Base-by-base conservation (phyloP, 192 early-diverging fungal genomes). In the Coemansia sp. region DNA sequence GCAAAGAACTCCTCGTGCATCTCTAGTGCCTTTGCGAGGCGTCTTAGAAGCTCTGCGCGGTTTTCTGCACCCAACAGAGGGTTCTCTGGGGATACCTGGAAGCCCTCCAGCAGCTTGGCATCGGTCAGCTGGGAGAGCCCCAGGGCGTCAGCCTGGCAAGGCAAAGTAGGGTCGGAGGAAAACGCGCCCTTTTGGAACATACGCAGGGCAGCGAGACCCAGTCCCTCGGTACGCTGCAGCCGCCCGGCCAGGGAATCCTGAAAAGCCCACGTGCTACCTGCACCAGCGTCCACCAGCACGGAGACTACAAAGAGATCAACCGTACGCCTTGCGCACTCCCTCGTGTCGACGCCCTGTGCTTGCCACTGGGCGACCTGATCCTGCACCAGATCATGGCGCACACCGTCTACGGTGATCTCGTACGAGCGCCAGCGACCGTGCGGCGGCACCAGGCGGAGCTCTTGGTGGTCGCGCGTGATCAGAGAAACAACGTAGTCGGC, bases 261-360 rank as follows among this genome's bases (percentile, higher is more conserved):
- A 68, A 86, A 97, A 27, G 63, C 80, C 93, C 93, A 97, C 12
- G 67, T 38, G 59, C 82, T 83, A 4, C 95, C 95, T 0, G 95
- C 95, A 0, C 95, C 95, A 3, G 95, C 95, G 62, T 97, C 95
- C 3, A 97, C 75, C 9, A 97, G 81, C 5, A 97, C 95, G 2
- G 91, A 92, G 0, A 93, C 89, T 18, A 95, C 84, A 54, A 92
- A 87, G 50, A 97, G 70, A 68, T 97, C 95, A 8, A 95, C 66
- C 0, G 92, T 48, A 11, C 92, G 80, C 9, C 92, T 82, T 15
- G 84, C 80, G 13, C 82, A 83, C 65, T 85, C 85, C 49, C 47
- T 50, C 34, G 72, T 47, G 52, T 64, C 63, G 0, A 55, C 45
- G 11, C 49, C 71, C 23, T 62, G 19, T 9, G 66, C 59, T 11